Conservation (phyloP, 2,329 filamentous ascomycete genomes). For the Rhynchosporium graminicola region DNA sequence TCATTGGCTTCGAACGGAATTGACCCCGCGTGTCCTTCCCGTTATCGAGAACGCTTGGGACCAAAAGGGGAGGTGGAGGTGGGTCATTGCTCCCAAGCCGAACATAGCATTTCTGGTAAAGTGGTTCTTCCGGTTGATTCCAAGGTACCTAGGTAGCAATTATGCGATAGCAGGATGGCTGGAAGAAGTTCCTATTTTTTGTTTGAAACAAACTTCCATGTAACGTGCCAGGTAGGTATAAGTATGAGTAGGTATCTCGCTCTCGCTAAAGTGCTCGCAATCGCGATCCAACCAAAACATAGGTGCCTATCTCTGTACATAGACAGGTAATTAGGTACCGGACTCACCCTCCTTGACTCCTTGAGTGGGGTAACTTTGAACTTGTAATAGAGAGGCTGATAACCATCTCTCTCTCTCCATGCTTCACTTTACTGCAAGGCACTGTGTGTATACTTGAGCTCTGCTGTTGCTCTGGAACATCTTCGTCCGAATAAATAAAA, state of each 20-base stretch:
- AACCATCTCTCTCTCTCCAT: not conserved
- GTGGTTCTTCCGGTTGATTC: too few relatives aligned
- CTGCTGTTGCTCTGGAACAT: not conserved
- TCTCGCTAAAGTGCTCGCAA: not conserved
- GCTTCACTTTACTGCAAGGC: not conserved
- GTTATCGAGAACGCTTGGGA: constrained; percentile 8
- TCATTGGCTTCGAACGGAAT: constrained; percentile 15
- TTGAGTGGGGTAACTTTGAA: not conserved
- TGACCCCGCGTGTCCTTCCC: constrained; percentile 11
- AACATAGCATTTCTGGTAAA: too few relatives aligned
- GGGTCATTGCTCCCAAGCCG: not conserved
- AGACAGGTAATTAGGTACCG: too few relatives aligned
- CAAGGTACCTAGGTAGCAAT: too few relatives aligned
- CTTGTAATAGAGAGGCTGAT: constrained; percentile 3
- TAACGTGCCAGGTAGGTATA: not conserved
- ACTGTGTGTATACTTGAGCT: not conserved
- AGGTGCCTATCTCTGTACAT: too few relatives aligned
- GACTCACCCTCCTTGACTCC: too few relatives aligned
- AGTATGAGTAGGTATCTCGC: not conserved
- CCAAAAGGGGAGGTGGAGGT: not conserved
- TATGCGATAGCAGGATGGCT: too few relatives aligned
- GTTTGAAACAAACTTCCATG: too few relatives aligned
- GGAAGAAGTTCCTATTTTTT: too few relatives aligned
- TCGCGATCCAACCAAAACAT: not conserved
- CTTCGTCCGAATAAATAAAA: not conserved